phyloP scores from a whole-genome alignment of 2,329 filamentous ascomycete species.

The Emericellopsis atlantica region DNA sequence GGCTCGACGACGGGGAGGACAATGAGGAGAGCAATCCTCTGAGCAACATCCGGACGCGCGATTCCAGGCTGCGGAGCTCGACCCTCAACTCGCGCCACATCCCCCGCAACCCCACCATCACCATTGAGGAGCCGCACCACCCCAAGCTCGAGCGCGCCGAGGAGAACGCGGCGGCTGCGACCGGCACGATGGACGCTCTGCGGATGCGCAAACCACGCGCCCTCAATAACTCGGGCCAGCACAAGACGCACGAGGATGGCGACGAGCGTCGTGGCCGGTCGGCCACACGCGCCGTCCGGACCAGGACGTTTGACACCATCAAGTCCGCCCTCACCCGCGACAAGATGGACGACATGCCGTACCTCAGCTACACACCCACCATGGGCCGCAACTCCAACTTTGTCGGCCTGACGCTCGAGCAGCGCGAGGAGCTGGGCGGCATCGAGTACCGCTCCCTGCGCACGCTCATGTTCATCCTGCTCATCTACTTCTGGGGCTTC shows the following conservation, averaged over 20 bases:
- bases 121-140: conserved; percentile 50
- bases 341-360: conserved; percentile 51
- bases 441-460: conserved; percentile 93
- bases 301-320: conserved; percentile 46
- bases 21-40: conserved; percentile 18
- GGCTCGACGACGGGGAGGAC: conserved; percentile 28
- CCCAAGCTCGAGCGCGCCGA: conserved; percentile 20
- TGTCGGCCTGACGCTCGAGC: conserved; percentile 73
- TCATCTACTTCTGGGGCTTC: conserved; percentile 73
- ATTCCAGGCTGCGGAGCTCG: conserved; percentile 11
- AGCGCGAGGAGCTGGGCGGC: conserved; percentile 87
- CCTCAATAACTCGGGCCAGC: conserved; percentile 20
- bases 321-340: conserved; percentile 42
- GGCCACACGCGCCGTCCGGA: conserved; percentile 12
- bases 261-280: conserved; percentile 9
- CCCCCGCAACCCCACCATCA: conserved; percentile 43
- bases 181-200: conserved; percentile 24
- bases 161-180: conserved; percentile 28
- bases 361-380: conserved; percentile 88
- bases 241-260: conserved; percentile 23
- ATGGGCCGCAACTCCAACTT: conserved; percentile 90
- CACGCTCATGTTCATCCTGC: conserved; percentile 66
- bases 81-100: conserved; percentile 9
- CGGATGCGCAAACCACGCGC: conserved; percentile 29
- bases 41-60: conserved; percentile 10